Evolutionary conservation across 192 early-diverging fungal genomes (phyloP).

Genomic region (Coemansia brasiliensis): DNA sequence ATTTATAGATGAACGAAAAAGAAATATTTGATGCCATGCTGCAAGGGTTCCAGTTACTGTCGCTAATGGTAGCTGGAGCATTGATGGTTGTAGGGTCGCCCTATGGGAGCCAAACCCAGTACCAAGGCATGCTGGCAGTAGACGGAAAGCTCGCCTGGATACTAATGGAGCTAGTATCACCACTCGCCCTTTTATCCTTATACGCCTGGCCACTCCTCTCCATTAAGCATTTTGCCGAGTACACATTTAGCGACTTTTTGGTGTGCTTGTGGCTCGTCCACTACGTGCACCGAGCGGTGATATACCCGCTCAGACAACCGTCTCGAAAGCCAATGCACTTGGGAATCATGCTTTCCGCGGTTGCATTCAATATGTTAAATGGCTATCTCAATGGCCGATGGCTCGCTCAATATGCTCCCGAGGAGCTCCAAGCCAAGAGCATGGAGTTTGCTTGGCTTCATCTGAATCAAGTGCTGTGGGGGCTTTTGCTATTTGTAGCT

Average conservation of each 20-base stretch:
- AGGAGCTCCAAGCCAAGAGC: background rate
- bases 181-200: conserved; percentile 17
- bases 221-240: no score
- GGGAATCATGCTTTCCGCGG: conserved; percentile 35
- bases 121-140: conserved; percentile 20
- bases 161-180: conserved; percentile 48
- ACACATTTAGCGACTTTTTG: background rate
- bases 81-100: conserved; percentile 42
- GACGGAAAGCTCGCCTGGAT: conserved; percentile 39
- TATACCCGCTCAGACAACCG: conserved; percentile 45
- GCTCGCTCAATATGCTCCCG: conserved; percentile 16
- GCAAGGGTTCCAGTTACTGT: conserved; percentile 10
- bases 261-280: conserved; percentile 30
- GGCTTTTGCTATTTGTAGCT: conserved; percentile 18
- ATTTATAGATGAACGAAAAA: conserved; percentile 12
- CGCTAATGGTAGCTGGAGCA: conserved; percentile 16
- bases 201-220: no score
- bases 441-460: background rate
- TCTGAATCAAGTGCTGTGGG: background rate
- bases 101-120: conserved; percentile 45
- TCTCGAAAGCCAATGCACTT: conserved; percentile 49
- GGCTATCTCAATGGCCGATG: conserved; percentile 53
- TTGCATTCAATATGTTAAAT: conserved; percentile 47
- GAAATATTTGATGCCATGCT: conserved; percentile 15
- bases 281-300: conserved; percentile 41